Percentiles rank a stretch among this genome's conserved stretches.
These are phyloP conservation scores for Apiotrichum akiyoshidainum DNA, from an alignment of 1,284 basidiomycete genomes.

Conservation along the genomic window DNA sequence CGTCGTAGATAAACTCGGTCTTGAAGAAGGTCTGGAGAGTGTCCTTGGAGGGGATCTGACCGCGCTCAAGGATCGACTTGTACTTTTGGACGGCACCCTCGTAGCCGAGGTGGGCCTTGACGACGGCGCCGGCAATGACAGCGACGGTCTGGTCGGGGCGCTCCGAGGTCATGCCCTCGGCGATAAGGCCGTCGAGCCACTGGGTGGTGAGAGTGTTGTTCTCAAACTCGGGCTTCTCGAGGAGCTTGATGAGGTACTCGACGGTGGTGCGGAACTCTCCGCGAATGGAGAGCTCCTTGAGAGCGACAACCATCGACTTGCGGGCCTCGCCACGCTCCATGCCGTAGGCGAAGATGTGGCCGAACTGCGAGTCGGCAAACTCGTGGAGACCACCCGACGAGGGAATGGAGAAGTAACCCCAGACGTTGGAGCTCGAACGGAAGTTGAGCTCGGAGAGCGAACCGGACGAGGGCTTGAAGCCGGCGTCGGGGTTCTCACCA, in stretches of 20 bases:
- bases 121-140: slow-evolving; percentile 94
- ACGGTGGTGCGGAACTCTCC: slow-evolving; percentile 99
- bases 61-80: slow-evolving; percentile 93
- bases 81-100: slow-evolving; percentile 90
- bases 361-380: slow-evolving; percentile 97
- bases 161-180: slow-evolving; percentile 89
- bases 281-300: slow-evolving; percentile 97
- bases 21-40: slow-evolving; percentile 95
- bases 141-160: slow-evolving; percentile 87
- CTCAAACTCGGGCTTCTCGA: slow-evolving; percentile 95
- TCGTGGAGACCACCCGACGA: slow-evolving; percentile 96
- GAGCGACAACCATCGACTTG: slow-evolving; percentile 99
- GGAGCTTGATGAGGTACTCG: slow-evolving; percentile 95
- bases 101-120: slow-evolving; percentile 87
- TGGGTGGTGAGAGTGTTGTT: slow-evolving; percentile 97
- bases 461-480: slow-evolving; percentile 99
- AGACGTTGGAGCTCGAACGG: slow-evolving; percentile 97
- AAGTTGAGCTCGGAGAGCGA: slow-evolving; percentile 98
- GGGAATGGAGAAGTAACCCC: slow-evolving; percentile 99
- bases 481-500: slow-evolving; percentile 98
- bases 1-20: slow-evolving; percentile 98
- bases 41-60: slow-evolving; percentile 88
- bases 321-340: slow-evolving; percentile 91
- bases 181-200: slow-evolving; percentile 97
- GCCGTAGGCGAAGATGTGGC: slow-evolving; percentile 98